These are phyloP conservation scores for Biscutella auriculata DNA, from an alignment of 441 rosid species.

Conservation along the genomic window DNA sequence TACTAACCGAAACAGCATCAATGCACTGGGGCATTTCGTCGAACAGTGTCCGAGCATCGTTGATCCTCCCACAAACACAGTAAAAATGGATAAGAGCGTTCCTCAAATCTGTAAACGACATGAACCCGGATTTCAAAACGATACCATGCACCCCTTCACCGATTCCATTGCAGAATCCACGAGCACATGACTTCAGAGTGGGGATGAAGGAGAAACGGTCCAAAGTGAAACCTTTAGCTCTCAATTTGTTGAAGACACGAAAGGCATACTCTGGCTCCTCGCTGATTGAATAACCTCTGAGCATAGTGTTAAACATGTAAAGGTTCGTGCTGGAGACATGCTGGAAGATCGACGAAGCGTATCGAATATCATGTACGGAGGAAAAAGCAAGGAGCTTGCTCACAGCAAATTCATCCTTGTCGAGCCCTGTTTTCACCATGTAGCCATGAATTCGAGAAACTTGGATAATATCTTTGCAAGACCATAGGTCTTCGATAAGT, in stretches of 20 bases:
- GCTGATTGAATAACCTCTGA: conserved; percentile 44
- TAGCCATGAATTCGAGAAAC: conserved; percentile 43
- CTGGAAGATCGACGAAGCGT: conserved; percentile 47
- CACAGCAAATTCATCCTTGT: conserved; percentile 32
- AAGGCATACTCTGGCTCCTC: conserved; percentile 36
- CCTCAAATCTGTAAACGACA: conserved; percentile 30
- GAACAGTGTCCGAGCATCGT: conserved; percentile 39
- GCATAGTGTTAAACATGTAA: conserved; percentile 51
- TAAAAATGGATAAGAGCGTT: conserved; percentile 33
- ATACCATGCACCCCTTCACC: conserved; percentile 50
- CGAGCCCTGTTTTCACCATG: conserved; percentile 43
- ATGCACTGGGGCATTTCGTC: conserved; percentile 35
- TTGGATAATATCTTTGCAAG: conserved; percentile 25
- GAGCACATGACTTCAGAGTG: conserved; percentile 41
- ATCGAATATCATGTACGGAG: conserved; percentile 29
- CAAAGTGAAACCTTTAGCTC: conserved; percentile 30
- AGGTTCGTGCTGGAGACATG: conserved; percentile 35
- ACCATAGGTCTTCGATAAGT: conserved; percentile 24
- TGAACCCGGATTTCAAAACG: conserved; percentile 36
- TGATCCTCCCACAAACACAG: conserved; percentile 21
- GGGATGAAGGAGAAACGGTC: conserved; percentile 56
- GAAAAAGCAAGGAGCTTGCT: conserved; percentile 54
- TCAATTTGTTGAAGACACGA: conserved; percentile 38
- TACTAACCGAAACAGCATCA: conserved; percentile 47
- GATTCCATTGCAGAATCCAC: conserved; percentile 9